Conservation (phyloP, 2,329 filamentous ascomycete species). For the Orbilia blumenaviensis region DNA sequence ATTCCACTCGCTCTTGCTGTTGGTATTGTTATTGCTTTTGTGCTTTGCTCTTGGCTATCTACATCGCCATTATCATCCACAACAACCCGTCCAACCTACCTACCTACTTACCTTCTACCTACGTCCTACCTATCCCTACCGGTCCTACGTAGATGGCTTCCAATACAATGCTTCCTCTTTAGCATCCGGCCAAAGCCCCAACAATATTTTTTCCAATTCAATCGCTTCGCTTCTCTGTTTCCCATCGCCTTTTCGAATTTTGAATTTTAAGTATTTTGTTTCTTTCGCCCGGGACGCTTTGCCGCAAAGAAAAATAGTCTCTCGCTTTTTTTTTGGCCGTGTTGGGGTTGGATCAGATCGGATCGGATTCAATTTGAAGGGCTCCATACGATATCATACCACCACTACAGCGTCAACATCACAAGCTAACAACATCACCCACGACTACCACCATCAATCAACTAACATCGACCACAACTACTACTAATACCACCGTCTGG, state of each 20-base stretch:
- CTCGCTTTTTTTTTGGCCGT: slow-evolving; percentile 2
- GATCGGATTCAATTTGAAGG: too few relatives aligned
- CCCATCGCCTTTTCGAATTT: not conserved
- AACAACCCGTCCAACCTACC: too few relatives aligned
- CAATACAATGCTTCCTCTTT: slow-evolving; percentile 35
- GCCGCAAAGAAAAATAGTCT: not conserved
- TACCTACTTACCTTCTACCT: too few relatives aligned
- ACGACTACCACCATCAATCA: not conserved
- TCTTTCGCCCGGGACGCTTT: slow-evolving; percentile 4
- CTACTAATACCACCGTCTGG: too few relatives aligned
- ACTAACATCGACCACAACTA: not conserved
- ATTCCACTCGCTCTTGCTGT: slow-evolving; percentile 8
- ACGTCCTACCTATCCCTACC: slow-evolving; percentile 6
- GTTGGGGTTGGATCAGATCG: too few relatives aligned
- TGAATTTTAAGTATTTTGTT: too few relatives aligned
- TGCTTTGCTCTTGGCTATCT: slow-evolving; percentile 6
- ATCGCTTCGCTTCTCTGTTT: slow-evolving; percentile 20
- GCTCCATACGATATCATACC: too few relatives aligned
- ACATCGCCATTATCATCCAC: too few relatives aligned
- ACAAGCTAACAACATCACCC: not conserved
- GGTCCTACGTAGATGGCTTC: slow-evolving; percentile 25
- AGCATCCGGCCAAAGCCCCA: slow-evolving; percentile 9
- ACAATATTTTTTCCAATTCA: not conserved
- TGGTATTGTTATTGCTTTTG: too few relatives aligned
- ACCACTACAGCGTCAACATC: slow-evolving; percentile 21